These are phyloP conservation scores for Phyllosticta citrichinensis DNA, from an alignment of 2,329 filamentous ascomycete species.

Conservation along the genomic window DNA sequence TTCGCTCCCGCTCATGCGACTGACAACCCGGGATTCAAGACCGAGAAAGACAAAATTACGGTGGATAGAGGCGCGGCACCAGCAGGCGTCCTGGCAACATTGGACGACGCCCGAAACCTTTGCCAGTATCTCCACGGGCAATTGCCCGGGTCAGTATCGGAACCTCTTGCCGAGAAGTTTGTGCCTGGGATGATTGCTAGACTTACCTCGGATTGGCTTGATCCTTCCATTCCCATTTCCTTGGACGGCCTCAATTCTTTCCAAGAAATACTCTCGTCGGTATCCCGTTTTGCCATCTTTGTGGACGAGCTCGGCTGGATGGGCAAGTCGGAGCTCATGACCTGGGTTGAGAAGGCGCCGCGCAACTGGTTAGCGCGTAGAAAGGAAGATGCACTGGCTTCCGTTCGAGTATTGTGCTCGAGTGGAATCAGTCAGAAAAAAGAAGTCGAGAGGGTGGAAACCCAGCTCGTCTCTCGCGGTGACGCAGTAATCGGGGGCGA, in stretches of 20 bases:
- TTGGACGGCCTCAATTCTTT: conserved; percentile 63
- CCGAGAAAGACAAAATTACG: conserved; percentile 26
- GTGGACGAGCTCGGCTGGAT: conserved; percentile 56
- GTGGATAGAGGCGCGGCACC: conserved; percentile 19
- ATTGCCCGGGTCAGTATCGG: conserved; percentile 39
- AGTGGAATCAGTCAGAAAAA: conserved; percentile 56
- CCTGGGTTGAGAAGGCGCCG: conserved; percentile 74
- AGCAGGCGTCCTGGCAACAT: conserved; percentile 19
- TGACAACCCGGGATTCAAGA: conserved; percentile 21
- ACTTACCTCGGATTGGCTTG: conserved; percentile 65
- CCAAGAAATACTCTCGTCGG: conserved; percentile 56
- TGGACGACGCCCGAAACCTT: conserved; percentile 22
- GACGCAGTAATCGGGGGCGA: conserved; percentile 53
- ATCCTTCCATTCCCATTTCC: conserved; percentile 64
- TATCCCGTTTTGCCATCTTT: conserved; percentile 53
- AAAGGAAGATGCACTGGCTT: conserved; percentile 67
- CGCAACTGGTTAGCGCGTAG: conserved; percentile 79
- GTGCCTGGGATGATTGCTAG: conserved; percentile 58
- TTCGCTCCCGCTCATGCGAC: conserved; percentile 34
- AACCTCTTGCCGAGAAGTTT: conserved; percentile 56
- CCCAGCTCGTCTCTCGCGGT: conserved; percentile 62
- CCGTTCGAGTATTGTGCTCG: conserved; percentile 59
- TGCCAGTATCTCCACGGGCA: conserved; percentile 41
- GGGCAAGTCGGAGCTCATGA: conserved; percentile 51
- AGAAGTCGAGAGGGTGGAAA: conserved; percentile 75